phyloP scores from a whole-genome alignment of 805 yeast genomes.

The Kuraishia molischiana region DNA sequence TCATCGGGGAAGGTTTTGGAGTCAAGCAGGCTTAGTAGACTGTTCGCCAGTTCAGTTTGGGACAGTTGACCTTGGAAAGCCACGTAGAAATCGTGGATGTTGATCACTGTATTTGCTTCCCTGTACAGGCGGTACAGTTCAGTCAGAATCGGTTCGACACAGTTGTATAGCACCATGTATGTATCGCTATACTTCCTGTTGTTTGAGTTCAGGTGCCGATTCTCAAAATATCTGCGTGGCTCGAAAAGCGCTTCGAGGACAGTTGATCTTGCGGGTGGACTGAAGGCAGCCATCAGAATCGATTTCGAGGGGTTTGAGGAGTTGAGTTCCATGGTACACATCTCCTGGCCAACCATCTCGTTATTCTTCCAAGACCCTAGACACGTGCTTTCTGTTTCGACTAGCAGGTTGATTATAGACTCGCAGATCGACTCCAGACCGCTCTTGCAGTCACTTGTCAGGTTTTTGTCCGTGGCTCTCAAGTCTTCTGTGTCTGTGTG shows the following conservation, averaged over 20 bases:
- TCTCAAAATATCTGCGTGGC: not conserved
- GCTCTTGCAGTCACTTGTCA: no score
- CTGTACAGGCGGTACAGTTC: slow-evolving; percentile 60
- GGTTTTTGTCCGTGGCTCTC: no score
- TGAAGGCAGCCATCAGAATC: not conserved
- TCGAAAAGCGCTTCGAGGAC: not conserved
- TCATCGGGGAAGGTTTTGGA: not conserved
- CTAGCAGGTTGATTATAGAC: not conserved
- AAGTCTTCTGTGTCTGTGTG: no score
- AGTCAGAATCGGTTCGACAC: slow-evolving; percentile 35
- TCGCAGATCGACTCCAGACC: not conserved
- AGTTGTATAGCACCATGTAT: no score
- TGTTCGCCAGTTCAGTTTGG: slow-evolving; percentile 14
- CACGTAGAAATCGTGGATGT: slow-evolving; percentile 23
- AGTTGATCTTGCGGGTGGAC: not conserved
- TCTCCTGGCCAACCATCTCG: not conserved
- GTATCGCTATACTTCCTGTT: not conserved
- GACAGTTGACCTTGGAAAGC: slow-evolving; percentile 31
- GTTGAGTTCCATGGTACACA: not conserved
- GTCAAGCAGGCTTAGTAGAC: not conserved
- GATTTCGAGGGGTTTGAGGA: not conserved
- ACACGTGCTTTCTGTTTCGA: not conserved
- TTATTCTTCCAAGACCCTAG: not conserved
- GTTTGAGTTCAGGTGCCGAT: no score
- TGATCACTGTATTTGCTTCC: slow-evolving; percentile 59